phyloP scores from a whole-genome alignment of 805 yeast species.

The Kluyveromyces dobzhanskii region DNA sequence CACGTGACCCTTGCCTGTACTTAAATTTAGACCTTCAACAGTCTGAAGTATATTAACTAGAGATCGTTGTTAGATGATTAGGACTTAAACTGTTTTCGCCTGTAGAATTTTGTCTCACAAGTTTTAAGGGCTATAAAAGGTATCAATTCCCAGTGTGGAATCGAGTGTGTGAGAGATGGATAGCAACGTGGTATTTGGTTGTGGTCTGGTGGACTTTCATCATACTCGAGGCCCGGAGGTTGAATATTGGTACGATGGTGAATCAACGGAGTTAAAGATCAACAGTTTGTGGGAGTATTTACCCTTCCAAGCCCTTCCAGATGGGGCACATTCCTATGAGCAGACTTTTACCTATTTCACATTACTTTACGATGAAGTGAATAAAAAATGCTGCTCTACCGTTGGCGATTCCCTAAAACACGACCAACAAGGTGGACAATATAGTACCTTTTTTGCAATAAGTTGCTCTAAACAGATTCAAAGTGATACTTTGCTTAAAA shows the following conservation, averaged over 20 bases:
- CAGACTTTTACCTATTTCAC: conserved; percentile 92
- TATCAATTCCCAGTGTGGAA: too few species aligned
- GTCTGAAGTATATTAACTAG: too few species aligned
- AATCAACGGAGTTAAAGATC: conserved; percentile 27
- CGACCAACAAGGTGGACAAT: conserved; percentile 9
- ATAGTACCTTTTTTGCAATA: conserved; percentile 83
- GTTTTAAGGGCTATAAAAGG: too few species aligned
- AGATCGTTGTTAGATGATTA: too few species aligned
- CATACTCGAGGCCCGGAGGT: conserved; percentile 92
- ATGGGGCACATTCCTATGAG: conserved; percentile 88
- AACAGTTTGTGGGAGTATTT: conserved; percentile 65
- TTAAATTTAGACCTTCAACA: too few species aligned
- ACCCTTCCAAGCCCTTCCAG: conserved; percentile 94
- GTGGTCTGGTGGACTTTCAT: conserved; percentile 87
- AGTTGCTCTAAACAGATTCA: conserved; percentile 84
- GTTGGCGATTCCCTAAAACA: conserved; percentile 13
- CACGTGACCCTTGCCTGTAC: too few species aligned
- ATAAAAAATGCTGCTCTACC: conserved; percentile 23
- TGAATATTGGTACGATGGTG: conserved; percentile 70
- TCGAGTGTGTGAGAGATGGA: too few species aligned
- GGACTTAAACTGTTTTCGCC: too few species aligned
- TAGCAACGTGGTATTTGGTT: conserved; percentile 52
- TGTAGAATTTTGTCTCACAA: too few species aligned
- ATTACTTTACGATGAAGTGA: conserved; percentile 52
- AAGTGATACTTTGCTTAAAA: conserved; percentile 47